phyloP scores from a whole-genome alignment of 1,284 basidiomycete species.

The Irpex sp. region DNA sequence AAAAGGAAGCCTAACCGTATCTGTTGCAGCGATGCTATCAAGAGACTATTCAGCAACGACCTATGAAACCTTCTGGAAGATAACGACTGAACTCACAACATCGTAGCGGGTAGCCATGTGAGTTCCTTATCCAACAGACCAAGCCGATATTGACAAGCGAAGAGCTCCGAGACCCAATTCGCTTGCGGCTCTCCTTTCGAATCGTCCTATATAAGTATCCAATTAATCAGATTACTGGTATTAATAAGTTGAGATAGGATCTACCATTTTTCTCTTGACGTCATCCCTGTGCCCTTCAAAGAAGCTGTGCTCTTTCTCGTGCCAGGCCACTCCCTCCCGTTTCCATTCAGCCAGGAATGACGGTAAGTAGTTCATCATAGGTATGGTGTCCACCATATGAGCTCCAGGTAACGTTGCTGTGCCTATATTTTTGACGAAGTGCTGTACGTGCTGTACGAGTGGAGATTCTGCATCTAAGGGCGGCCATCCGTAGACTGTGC shows the following conservation, averaged over 20 bases:
- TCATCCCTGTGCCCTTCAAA: neutral
- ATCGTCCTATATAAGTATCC: neutral
- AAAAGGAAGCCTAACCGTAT: neutral
- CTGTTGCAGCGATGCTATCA: neutral
- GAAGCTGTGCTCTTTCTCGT: constrained; percentile 5
- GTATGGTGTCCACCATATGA: neutral
- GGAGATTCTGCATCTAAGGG: neutral
- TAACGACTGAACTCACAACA: neutral
- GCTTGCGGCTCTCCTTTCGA: neutral
- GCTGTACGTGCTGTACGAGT: neutral
- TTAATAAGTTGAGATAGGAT: too few relatives aligned
- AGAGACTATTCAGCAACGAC: neutral
- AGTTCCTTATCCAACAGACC: neutral
- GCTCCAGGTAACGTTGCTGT: neutral
- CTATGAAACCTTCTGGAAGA: too few relatives aligned
- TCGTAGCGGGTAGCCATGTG: neutral
- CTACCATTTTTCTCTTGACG: neutral
- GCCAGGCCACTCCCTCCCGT: constrained; percentile 6
- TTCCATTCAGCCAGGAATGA: constrained; percentile 8
- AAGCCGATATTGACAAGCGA: neutral
- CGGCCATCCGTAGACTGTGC: neutral
- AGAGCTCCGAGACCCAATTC: neutral
- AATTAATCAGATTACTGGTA: too few relatives aligned
- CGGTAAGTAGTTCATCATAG: constrained; percentile 9
- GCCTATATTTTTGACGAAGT: neutral